phyloP scores from a whole-genome alignment of 148 eudicot species.

The Amaranthus palmeri region DNA sequence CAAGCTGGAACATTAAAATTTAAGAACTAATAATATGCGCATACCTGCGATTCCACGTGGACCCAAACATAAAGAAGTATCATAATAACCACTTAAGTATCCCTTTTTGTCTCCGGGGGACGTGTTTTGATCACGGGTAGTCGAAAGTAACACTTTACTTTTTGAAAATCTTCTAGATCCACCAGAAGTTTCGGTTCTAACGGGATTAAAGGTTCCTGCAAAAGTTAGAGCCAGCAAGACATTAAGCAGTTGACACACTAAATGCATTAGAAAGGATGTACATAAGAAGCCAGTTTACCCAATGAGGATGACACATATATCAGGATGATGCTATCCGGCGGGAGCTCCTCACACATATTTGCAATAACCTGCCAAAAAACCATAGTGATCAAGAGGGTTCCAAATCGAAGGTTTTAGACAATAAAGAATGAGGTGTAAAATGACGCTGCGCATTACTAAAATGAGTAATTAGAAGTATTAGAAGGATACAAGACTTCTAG shows the following conservation, averaged over 20 bases:
- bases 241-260: conserved; percentile 4
- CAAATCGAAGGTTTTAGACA: not conserved
- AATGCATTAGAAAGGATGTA: not conserved
- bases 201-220: conserved; percentile 48
- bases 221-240: conserved; percentile 18
- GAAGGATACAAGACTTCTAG: not conserved
- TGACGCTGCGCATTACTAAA: not conserved
- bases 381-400: not conserved
- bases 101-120: conserved; percentile 42
- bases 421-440: not conserved
- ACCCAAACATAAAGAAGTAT: conserved; percentile 59
- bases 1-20: conserved; percentile 3
- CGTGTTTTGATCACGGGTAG: conserved; percentile 34
- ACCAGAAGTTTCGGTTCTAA: conserved; percentile 52
- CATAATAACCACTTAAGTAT: conserved; percentile 48
- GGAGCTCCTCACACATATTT: conserved; percentile 80
- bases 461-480: not conserved
- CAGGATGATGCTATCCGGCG: conserved; percentile 71
- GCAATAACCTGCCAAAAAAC: conserved; percentile 65
- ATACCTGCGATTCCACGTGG: conserved; percentile 80
- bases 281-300: conserved; percentile 44
- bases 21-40: conserved; percentile 10
- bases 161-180: conserved; percentile 56
- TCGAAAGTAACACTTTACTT: conserved; percentile 39
- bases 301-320: conserved; percentile 76